phyloP scores from a whole-genome alignment of 202 grass and related monocot species.

The Schoenoplectus triqueter region DNA sequence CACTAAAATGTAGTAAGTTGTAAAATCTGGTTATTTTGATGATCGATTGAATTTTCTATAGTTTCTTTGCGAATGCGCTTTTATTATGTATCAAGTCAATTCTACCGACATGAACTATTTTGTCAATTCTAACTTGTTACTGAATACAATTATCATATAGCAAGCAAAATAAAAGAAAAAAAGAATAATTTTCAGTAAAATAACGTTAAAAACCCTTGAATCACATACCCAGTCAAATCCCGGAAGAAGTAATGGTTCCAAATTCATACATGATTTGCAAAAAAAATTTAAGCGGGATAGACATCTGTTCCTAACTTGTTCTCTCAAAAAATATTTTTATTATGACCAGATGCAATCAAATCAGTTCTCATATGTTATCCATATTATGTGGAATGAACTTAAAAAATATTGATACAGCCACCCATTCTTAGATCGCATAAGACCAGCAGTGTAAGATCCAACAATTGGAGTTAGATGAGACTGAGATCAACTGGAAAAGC shows the following conservation, averaged over 20 bases:
- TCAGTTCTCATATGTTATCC: not conserved
- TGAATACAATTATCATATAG: not conserved
- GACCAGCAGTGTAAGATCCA: not conserved
- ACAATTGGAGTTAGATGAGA: not conserved
- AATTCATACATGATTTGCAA: not conserved
- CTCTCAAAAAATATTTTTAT: not conserved
- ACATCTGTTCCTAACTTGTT: not conserved
- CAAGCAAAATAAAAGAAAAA: not conserved
- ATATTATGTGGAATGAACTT: slow-evolving; percentile 1
- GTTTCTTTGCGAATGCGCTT: too few species aligned
- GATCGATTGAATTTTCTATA: too few species aligned
- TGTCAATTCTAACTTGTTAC: not conserved
- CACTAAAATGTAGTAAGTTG: not conserved
- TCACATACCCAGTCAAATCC: not conserved
- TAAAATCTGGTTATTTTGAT: too few species aligned
- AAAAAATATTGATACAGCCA: not conserved
- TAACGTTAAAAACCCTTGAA: not conserved
- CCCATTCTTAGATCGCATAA: not conserved
- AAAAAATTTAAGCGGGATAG: not conserved
- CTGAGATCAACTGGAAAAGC: slow-evolving; percentile 1
- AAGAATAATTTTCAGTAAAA: not conserved
- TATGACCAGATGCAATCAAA: not conserved
- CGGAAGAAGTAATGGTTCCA: not conserved
- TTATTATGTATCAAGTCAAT: too few species aligned
- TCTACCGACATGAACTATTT: too few species aligned